Percentiles rank a stretch among this genome's conserved stretches.
Conservation (phyloP, 2,329 filamentous ascomycete species). For the Teratosphaeria viscida region DNA sequence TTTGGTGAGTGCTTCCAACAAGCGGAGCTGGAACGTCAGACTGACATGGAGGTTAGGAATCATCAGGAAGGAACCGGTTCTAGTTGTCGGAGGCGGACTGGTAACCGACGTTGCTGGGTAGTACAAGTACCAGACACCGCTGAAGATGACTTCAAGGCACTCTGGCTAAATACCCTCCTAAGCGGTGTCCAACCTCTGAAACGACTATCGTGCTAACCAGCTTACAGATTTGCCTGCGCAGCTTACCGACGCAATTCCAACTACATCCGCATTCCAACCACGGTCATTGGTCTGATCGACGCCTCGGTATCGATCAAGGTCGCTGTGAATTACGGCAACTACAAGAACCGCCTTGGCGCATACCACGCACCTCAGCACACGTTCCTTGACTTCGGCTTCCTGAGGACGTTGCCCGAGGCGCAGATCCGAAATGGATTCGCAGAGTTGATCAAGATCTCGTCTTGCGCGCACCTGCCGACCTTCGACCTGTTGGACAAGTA, state of each 20-base stretch:
- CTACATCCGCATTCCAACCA: conserved; percentile 64
- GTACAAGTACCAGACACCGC: conserved; percentile 25
- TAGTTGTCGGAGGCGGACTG: conserved; percentile 57
- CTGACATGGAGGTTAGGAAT: conserved; percentile 8
- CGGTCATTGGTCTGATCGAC: conserved; percentile 65
- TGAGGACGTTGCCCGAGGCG: conserved; percentile 55
- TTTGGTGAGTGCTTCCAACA: conserved; percentile 45
- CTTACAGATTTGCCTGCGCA: conserved; percentile 54
- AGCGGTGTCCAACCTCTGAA: conserved; percentile 6
- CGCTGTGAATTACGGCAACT: conserved; percentile 66
- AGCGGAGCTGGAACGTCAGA: not conserved
- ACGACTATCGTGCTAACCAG: conserved; percentile 16
- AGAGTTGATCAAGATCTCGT: conserved; percentile 66
- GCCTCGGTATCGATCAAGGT: conserved; percentile 68
- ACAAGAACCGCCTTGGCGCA: conserved; percentile 64
- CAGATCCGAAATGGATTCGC: conserved; percentile 66
- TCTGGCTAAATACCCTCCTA: conserved; percentile 34
- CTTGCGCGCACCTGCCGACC: conserved; percentile 55
- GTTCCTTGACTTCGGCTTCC: conserved; percentile 63
- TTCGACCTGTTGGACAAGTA: conserved; percentile 59
- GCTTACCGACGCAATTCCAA: conserved; percentile 63
- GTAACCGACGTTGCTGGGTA: conserved; percentile 67
- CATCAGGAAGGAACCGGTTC: conserved; percentile 46
- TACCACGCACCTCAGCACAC: conserved; percentile 64
- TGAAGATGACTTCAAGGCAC: conserved; percentile 38